Conservation (phyloP, 768 basidiomycete genomes). For the Lactifluus rugatus region DNA sequence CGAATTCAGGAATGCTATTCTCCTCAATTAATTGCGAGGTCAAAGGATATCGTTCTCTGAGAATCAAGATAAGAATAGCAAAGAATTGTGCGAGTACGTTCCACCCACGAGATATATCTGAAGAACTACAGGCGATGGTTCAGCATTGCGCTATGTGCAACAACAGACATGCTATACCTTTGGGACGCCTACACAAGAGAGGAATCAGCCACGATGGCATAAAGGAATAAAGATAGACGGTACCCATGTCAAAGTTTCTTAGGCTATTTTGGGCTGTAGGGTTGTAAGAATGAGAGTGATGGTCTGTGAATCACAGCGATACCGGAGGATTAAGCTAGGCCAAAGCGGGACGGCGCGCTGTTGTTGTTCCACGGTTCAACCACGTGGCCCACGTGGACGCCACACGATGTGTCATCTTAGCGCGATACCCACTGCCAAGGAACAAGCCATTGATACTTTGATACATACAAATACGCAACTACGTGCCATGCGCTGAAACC, state of each 20-base stretch:
- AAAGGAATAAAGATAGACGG: neutral
- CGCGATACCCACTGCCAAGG: no score
- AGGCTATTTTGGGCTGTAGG: neutral
- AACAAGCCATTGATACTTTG: no score
- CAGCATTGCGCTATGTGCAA: neutral
- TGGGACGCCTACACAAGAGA: constrained; percentile 33
- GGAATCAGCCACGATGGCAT: neutral
- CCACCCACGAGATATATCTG: constrained; percentile 83
- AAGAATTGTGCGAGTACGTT: neutral
- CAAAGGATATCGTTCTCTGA: constrained; percentile 91
- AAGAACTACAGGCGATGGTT: constrained; percentile 59
- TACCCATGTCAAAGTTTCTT: constrained; percentile 16
- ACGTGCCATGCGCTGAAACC: no score
- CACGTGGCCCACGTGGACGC: constrained; percentile 5
- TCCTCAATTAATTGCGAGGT: constrained; percentile 97
- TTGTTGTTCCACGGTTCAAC: neutral
- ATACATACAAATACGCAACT: no score
- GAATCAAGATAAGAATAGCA: constrained; percentile 2
- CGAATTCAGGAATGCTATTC: constrained; percentile 98
- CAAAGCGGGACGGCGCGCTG: neutral
- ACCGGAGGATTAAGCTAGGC: neutral
- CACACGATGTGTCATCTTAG: neutral
- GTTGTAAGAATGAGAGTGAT: neutral
- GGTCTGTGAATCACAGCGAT: neutral
- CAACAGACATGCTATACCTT: constrained; percentile 28